Base-by-base conservation (phyloP, 768 basidiomycete species). In the Candolleomyces efflorescens region DNA sequence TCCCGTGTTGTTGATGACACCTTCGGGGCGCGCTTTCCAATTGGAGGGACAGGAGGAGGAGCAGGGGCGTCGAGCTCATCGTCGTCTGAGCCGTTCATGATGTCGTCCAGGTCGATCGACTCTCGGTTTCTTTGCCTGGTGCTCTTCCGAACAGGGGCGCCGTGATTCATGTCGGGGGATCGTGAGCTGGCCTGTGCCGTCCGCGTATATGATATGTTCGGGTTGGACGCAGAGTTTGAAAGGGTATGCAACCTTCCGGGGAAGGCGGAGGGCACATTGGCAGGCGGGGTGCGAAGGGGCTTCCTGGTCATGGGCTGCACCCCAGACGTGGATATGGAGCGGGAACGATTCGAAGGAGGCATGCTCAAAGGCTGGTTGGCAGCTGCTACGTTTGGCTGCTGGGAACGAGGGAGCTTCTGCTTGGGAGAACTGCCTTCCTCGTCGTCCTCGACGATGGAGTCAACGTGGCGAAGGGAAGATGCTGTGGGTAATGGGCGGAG, bases 91-190 rank as follows among this genome's bases (percentile, higher is more conserved):
- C 78, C 83, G 41, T 76, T 82, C 85, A 90, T 85, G 22, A 90
- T 68, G 58, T 89, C 88, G 65, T 92, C 90, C 60, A 91, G 64
- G 68, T 91, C 86, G 59, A 90, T 62, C 2, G 87, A 88, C 66
- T 90, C 90, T 37, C 81, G 75, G 61, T 84, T 83, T 41, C 73
- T 78, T 58, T 78, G 81, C 41, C 81, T 65, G 61, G 74, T 80
- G 36, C 83, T 80, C 5, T 78, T 84, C 18, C 82, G 78, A 58
- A 71, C 68, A 9, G 84, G 82, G 59, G 76, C 74, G 13, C 69
- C 68, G 39, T 36, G 5, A 60, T 71, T 69, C 13, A 66, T 62
- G 11, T 70, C 69, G 20, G 68, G 62, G 20, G 41, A 59, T 45
- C 67, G 58, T 43, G 65, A 58, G 50, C 62, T 60, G 59, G 59